These are phyloP conservation scores for Hura crepitans DNA, from an alignment of 441 rosid species.

Conservation along the genomic window DNA sequence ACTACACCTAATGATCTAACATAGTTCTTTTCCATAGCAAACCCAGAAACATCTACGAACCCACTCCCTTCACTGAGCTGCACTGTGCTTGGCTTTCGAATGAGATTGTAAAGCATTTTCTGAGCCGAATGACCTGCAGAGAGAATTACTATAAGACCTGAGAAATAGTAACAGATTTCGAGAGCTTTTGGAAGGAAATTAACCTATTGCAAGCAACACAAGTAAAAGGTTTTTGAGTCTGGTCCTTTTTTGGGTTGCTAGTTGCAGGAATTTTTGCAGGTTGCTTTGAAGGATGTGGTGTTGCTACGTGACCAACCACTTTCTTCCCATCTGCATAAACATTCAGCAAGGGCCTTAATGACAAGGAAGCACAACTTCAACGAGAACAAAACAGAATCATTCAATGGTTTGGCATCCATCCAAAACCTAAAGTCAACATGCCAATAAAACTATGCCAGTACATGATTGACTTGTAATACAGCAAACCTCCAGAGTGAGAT, in stretches of 20 bases:
- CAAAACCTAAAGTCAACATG: background rate
- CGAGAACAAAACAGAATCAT: background rate
- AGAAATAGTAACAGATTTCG: background rate
- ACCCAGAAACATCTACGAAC: background rate
- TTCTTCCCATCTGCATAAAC: constrained; percentile 47
- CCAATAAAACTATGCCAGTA: background rate
- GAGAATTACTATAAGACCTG: background rate
- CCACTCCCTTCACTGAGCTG: constrained; percentile 29
- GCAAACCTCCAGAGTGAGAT: background rate
- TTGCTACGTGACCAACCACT: constrained; percentile 47
- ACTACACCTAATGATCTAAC: no score
- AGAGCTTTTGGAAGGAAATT: background rate
- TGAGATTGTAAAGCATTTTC: constrained; percentile 69
- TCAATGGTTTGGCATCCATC: background rate
- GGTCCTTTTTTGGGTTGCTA: constrained; percentile 40
- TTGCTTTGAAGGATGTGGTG: constrained; percentile 75
- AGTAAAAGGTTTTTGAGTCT: constrained; percentile 37
- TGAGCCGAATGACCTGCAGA: constrained; percentile 50
- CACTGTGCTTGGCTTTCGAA: constrained; percentile 67
- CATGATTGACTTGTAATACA: background rate
- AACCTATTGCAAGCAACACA: constrained; percentile 70
- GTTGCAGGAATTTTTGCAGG: constrained; percentile 38
- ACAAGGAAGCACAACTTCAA: background rate
- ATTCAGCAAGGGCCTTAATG: background rate
- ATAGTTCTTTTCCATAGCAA: background rate